These are phyloP conservation scores for Acephala macrosclerotiorum DNA, from an alignment of 2,329 filamentous ascomycete species.

Conservation along the genomic window DNA sequence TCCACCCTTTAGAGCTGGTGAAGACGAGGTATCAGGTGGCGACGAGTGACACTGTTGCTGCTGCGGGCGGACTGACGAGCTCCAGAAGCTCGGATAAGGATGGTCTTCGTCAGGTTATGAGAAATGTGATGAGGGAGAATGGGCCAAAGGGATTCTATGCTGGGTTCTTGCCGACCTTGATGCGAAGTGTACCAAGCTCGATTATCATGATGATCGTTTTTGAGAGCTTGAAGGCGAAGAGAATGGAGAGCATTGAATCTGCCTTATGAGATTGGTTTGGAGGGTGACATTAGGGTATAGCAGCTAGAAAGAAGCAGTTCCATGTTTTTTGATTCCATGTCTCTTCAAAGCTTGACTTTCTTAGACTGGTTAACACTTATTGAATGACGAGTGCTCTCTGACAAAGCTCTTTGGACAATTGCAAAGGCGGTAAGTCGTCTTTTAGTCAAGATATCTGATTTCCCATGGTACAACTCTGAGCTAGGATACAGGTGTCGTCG, in stretches of 20 bases:
- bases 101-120: slow-evolving; percentile 30
- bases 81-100: slow-evolving; percentile 29
- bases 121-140: slow-evolving; percentile 33
- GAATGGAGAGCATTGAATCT: slow-evolving; percentile 16
- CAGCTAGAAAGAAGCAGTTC: no score
- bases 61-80: slow-evolving; percentile 15
- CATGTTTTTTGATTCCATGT: no score
- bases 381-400: no score
- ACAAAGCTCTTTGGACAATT: no score
- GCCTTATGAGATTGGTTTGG: slow-evolving; percentile 9
- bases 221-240: slow-evolving; percentile 33
- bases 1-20: slow-evolving; percentile 34
- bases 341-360: no score
- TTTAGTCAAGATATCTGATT: no score
- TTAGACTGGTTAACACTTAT: no score
- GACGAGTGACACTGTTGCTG: slow-evolving; percentile 32
- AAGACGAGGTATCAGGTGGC: slow-evolving; percentile 37
- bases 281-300: neutral
- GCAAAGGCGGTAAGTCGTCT: no score
- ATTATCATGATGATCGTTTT: slow-evolving; percentile 37
- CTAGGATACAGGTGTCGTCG: no score
- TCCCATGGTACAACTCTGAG: no score
- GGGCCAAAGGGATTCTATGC: slow-evolving; percentile 32
- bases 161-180: slow-evolving; percentile 30
- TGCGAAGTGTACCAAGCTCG: slow-evolving; percentile 33